phyloP scores from a whole-genome alignment of 805 yeast species.

The Candida odintsovae region DNA sequence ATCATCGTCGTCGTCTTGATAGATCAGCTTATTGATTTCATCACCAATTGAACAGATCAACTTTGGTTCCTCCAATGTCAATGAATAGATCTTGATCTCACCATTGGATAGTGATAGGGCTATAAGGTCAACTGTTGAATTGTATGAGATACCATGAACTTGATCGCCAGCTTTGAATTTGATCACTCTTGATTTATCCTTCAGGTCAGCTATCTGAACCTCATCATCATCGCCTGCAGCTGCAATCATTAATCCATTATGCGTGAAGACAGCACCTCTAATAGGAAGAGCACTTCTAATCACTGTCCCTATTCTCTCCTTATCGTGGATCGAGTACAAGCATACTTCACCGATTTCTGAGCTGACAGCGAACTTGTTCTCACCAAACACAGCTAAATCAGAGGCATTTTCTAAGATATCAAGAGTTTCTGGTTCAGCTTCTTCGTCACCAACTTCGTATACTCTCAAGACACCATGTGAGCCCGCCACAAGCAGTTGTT shows the following conservation, averaged over 20 bases:
- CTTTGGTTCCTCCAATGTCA: constrained; percentile 49
- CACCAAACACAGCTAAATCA: constrained; percentile 10
- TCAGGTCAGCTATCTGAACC: constrained; percentile 41
- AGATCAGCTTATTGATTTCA: constrained; percentile 35
- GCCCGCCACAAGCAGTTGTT: constrained; percentile 20
- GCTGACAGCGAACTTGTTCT: constrained; percentile 17
- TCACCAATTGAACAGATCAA: constrained; percentile 39
- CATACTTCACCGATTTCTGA: constrained; percentile 21
- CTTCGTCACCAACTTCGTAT: constrained; percentile 15
- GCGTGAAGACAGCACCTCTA: constrained; percentile 51
- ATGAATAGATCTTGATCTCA: constrained; percentile 43
- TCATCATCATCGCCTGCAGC: constrained; percentile 68
- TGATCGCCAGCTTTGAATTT: constrained; percentile 45
- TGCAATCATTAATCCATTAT: constrained; percentile 51
- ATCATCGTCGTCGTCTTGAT: constrained; percentile 32
- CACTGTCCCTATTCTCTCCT: constrained; percentile 8
- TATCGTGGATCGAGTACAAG: constrained; percentile 15
- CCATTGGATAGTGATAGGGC: constrained; percentile 60
- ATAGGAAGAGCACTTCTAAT: constrained; percentile 28
- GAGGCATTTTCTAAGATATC: constrained; percentile 20
- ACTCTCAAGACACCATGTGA: constrained; percentile 19
- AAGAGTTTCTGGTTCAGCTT: constrained; percentile 20
- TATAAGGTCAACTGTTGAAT: constrained; percentile 47
- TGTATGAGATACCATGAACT: constrained; percentile 49
- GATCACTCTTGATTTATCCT: constrained; percentile 21